A percentile compares a stretch with the other conserved stretches of the same genome.
Conservation (phyloP, 176 grass and related monocot genomes). For the Carex myosuroides region DNA sequence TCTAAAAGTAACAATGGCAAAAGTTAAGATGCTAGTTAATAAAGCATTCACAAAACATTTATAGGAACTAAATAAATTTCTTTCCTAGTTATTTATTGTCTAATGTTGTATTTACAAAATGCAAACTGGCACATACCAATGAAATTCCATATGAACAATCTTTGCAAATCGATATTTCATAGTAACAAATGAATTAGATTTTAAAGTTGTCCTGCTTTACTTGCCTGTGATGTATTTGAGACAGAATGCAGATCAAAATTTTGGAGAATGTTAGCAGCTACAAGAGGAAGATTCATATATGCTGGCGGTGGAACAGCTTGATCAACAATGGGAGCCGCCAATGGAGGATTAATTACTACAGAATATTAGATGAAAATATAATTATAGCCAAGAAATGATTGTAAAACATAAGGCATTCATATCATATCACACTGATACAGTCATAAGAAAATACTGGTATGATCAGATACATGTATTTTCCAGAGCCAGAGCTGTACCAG, state of each 20-base stretch:
- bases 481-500: not conserved
- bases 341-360: constrained; percentile 51
- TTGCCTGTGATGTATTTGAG: constrained; percentile 36
- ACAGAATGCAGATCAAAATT: constrained; percentile 42
- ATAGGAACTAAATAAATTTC: not conserved
- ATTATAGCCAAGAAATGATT: not conserved
- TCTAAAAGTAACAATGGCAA: constrained; percentile 6
- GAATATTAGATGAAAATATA: constrained; percentile 13
- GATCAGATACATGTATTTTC: not conserved
- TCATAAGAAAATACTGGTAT: not conserved
- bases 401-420: not conserved
- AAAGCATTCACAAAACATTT: not conserved
- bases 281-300: constrained; percentile 36
- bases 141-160: not conserved
- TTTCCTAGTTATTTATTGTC: not conserved
- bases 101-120: not conserved
- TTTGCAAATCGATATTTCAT: no score
- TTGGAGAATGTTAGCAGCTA: constrained; percentile 42
- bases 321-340: constrained; percentile 31
- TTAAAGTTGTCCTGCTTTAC: not conserved
- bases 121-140: not conserved
- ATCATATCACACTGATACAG: not conserved
- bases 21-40: not conserved
- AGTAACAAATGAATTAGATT: constrained; percentile 2
- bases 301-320: constrained; percentile 32